A percentile compares a stretch with the other conserved stretches of the same genome.
These are phyloP conservation scores for Chlorella sp. DNA, from an alignment of 139 green algal genomes.

Conservation along the genomic window DNA sequence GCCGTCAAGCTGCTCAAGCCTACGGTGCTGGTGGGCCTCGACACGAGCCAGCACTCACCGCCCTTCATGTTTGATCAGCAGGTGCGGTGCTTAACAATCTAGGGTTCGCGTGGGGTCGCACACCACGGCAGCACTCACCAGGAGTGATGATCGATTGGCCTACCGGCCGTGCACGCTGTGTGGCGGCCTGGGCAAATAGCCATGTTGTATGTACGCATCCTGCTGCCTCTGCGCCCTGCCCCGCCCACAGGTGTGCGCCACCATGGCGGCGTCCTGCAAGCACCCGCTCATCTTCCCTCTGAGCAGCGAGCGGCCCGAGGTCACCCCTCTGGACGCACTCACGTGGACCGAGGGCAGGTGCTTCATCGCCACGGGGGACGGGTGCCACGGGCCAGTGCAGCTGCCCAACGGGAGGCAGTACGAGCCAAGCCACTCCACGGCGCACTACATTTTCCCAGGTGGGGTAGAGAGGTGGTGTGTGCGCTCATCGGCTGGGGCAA, in stretches of 20 bases:
- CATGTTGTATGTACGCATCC: background rate
- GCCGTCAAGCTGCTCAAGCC: constrained; percentile 69
- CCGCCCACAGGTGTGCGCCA: constrained; percentile 13
- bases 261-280: constrained; percentile 39
- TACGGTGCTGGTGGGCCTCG: constrained; percentile 51
- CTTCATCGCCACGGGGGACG: constrained; percentile 30
- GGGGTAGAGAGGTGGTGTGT: too few relatives aligned
- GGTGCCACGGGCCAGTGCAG: constrained; percentile 2
- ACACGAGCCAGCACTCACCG: background rate
- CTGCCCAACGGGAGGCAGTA: constrained; percentile 17
- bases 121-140: background rate
- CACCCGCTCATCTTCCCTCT: constrained; percentile 77
- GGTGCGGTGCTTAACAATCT: background rate
- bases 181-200: background rate
- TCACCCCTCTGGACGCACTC: constrained; percentile 56
- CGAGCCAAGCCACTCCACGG: constrained; percentile 37
- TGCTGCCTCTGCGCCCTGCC: background rate
- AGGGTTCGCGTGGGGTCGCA: too few relatives aligned
- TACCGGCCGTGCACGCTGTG: background rate
- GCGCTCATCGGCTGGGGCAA: too few relatives aligned
- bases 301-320: constrained; percentile 45
- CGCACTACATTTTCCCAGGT: constrained; percentile 65
- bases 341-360: constrained; percentile 47
- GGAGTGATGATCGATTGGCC: background rate
- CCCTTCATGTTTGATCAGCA: background rate